These are phyloP conservation scores for Ustilago cynodontis DNA, from an alignment of 1,284 basidiomycete genomes.

Conservation along the genomic window DNA sequence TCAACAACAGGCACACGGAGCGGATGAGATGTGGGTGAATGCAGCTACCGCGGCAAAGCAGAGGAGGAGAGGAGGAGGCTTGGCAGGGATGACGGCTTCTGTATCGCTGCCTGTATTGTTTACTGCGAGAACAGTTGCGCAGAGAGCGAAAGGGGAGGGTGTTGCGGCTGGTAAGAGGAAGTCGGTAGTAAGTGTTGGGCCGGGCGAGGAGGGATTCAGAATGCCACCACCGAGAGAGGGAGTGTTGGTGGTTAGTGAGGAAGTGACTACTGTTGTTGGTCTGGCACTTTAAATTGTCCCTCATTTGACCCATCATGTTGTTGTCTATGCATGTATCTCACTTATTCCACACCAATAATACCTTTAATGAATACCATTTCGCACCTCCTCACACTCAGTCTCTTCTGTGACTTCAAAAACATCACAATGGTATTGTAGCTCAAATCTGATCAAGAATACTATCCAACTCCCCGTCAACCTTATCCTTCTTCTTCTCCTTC, in stretches of 20 bases:
- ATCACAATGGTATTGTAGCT: not conserved
- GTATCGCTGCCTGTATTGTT: constrained; percentile 26
- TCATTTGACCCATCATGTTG: not conserved
- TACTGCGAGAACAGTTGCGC: constrained; percentile 25
- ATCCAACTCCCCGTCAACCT: constrained; percentile 53
- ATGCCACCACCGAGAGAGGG: constrained; percentile 16
- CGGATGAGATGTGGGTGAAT: not conserved
- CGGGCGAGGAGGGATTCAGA: not conserved
- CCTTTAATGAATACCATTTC: not conserved
- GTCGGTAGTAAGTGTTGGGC: constrained; percentile 12
- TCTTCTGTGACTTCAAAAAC: not conserved
- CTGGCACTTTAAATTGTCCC: constrained; percentile 13
- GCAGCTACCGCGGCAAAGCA: constrained; percentile 18
- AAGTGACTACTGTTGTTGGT: constrained; percentile 12
- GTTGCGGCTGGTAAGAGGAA: not conserved
- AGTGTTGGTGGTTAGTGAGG: constrained; percentile 14
- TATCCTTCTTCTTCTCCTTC: constrained; percentile 27
- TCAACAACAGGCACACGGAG: not conserved
- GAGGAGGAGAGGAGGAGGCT: not conserved
- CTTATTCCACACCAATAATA: not conserved
- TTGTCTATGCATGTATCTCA: not conserved
- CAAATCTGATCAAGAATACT: constrained; percentile 46
- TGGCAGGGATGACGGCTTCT: constrained; percentile 3
- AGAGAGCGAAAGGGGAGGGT: constrained; percentile 13
- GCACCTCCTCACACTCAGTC: not conserved